Conservation (phyloP, 805 yeast species). For the Soucietia sequanensis region DNA sequence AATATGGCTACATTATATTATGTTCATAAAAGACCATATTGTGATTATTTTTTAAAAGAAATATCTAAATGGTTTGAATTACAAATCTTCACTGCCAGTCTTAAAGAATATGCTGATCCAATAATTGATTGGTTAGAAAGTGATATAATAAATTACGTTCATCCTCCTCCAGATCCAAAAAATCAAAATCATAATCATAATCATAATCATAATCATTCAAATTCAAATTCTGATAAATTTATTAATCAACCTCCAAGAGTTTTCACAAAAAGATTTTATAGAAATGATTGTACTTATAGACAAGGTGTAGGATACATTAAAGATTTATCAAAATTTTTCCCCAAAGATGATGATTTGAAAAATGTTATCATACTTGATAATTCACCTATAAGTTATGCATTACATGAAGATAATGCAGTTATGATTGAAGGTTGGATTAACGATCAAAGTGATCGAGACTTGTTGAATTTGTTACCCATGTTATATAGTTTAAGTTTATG, state of each 20-base stretch:
- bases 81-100: constrained; percentile 92
- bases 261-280: constrained; percentile 63
- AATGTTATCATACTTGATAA: constrained; percentile 82
- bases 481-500: constrained; percentile 72
- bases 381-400: constrained; percentile 85
- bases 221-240: constrained; percentile 1
- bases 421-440: constrained; percentile 97
- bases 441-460: constrained; percentile 87
- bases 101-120: constrained; percentile 95
- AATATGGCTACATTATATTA: constrained; percentile 79
- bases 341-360: constrained; percentile 69
- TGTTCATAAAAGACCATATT: constrained; percentile 89
- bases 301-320: constrained; percentile 81
- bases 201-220: constrained; percentile 1
- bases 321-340: constrained; percentile 38
- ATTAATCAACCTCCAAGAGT: constrained; percentile 7
- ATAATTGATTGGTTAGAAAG: constrained; percentile 88
- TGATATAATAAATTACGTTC: constrained; percentile 33
- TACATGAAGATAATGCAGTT: constrained; percentile 85
- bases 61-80: constrained; percentile 86
- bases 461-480: constrained; percentile 79
- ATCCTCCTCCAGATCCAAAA: constrained; percentile 6
- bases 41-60: constrained; percentile 77
- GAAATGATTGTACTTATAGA: constrained; percentile 74
- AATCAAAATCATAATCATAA: constrained; percentile 9